Evolutionary conservation across 2,329 filamentous ascomycete species (phyloP), one percentile per base, ranked within the genome.

Genomic region (Nothophoma quercina): DNA sequence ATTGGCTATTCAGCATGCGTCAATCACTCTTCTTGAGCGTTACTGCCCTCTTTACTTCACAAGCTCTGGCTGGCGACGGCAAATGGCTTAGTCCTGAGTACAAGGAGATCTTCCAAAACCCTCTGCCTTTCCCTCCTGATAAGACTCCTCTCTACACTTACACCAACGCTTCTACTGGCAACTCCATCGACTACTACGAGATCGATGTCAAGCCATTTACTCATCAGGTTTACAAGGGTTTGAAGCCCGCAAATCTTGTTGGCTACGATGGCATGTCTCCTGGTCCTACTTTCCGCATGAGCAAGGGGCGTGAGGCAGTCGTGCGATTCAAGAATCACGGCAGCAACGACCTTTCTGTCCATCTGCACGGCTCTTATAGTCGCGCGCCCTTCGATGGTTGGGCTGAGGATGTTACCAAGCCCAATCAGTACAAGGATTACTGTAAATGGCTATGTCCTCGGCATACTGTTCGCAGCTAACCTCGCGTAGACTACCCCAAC

Each of bases 191-290:
- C 47, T 81, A 75, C 64, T 82, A 79, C 55, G 75, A 81, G 56
- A 65, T 79, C 36, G 73, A 74, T 5, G 76, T 81, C 48, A 68
- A 75, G 46, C 55, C 71, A 3, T 80, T 81, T 51, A 66, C 75
- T 25, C 65, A 74, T 22, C 76, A 79, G 55, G 68, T 79, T 15
- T 81, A 80, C 55, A 74, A 74, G 9, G 68, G 74, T 25, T 69
- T 79, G 8, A 72, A 72, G 19, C 67, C 69, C 16, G 76, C 79
- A 2, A 69, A 70, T 18, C 64, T 79, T 21, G 70, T 78, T 19
- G 83, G 83, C 2, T 85, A 85, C 56, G 80, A 85, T 72, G 83
- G 82, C 16, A 80, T 81, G 4, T 78, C 78, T 5, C 83, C 83
- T 10, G 83, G 83, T 0, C 82, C 83, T 8, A 84, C 81, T 1